phyloP scores from a whole-genome alignment of 352 stramenopile genomes.

The Pythium plurisporium region DNA sequence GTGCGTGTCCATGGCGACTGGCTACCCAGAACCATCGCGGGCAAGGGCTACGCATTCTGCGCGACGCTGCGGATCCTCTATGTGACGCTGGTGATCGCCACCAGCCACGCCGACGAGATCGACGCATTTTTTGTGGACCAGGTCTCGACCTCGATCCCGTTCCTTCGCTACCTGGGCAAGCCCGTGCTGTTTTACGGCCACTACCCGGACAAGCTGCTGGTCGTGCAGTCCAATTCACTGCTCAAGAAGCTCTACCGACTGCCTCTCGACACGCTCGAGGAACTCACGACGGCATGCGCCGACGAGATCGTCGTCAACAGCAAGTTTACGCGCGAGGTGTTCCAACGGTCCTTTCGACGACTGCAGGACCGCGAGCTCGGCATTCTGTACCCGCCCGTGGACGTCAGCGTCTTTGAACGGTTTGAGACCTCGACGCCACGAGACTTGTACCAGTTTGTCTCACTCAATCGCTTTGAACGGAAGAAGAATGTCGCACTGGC shows the following conservation, averaged over 20 bases:
- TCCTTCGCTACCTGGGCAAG: slow-evolving; percentile 64
- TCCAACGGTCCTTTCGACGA: slow-evolving; percentile 84
- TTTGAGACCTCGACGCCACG: slow-evolving; percentile 31
- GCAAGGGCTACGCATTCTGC: slow-evolving; percentile 91
- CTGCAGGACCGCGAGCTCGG: slow-evolving; percentile 52
- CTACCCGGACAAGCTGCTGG: slow-evolving; percentile 98
- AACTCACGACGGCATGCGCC: slow-evolving; percentile 84
- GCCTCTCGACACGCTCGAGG: slow-evolving; percentile 92
- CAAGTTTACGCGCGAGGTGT: slow-evolving; percentile 92
- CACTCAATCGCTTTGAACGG: slow-evolving; percentile 97
- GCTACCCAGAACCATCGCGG: slow-evolving; percentile 89
- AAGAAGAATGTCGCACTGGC: slow-evolving; percentile 97
- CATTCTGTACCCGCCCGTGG: slow-evolving; percentile 95
- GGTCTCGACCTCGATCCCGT: slow-evolving; percentile 73
- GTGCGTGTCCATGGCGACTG: slow-evolving; percentile 92
- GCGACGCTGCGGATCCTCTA: slow-evolving; percentile 93
- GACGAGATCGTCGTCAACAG: slow-evolving; percentile 96
- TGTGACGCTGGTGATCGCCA: slow-evolving; percentile 67
- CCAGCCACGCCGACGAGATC: slow-evolving; percentile 39
- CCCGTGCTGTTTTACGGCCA: slow-evolving; percentile 98
- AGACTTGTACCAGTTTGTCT: slow-evolving; percentile 85
- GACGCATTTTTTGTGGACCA: slow-evolving; percentile 83
- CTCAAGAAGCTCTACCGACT: slow-evolving; percentile 88
- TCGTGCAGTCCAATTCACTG: slow-evolving; percentile 41
- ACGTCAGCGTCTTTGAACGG: slow-evolving; percentile 66